Conservation (phyloP, 2,329 filamentous ascomycete genomes). For the Paecilomyces sp. region DNA sequence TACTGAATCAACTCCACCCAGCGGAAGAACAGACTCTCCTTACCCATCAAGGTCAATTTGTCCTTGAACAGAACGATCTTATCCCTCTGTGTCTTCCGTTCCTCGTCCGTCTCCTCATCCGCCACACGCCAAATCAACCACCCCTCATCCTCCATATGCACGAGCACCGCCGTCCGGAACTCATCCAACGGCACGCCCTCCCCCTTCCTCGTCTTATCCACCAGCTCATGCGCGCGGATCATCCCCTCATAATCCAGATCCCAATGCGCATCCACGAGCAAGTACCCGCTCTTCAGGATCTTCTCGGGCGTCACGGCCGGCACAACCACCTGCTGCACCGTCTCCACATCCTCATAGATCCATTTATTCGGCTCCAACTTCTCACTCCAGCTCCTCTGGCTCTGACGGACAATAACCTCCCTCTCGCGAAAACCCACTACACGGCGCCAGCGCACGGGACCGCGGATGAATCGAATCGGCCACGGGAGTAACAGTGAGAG, state of each 20-base stretch:
- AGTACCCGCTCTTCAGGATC: conserved; percentile 76
- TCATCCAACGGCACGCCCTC: conserved; percentile 49
- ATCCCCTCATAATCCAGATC: conserved; percentile 81
- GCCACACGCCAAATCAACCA: conserved; percentile 65
- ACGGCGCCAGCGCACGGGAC: conserved; percentile 67
- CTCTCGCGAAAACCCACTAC: conserved; percentile 66
- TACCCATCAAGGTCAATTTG: conserved; percentile 65
- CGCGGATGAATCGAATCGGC: conserved; percentile 63
- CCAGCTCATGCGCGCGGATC: conserved; percentile 62
- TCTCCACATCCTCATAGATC: conserved; percentile 46
- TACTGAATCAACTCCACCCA: conserved; percentile 93
- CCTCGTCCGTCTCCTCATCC: conserved; percentile 34
- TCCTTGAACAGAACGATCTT: conserved; percentile 79
- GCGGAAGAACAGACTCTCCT: conserved; percentile 82
- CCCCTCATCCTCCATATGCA: conserved; percentile 60
- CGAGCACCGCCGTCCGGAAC: conserved; percentile 63
- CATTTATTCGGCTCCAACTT: conserved; percentile 44
- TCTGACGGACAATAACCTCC: conserved; percentile 76
- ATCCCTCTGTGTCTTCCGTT: conserved; percentile 32
- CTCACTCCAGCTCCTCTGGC: conserved; percentile 60
- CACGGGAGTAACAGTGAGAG: conserved; percentile 63
- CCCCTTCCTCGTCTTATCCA: conserved; percentile 42
- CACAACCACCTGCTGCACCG: conserved; percentile 50
- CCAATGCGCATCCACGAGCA: conserved; percentile 79
- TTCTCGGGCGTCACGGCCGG: conserved; percentile 62